Evolutionary conservation across 805 yeast genomes (phyloP).

Genomic region (Brettanomyces anomalus): DNA sequence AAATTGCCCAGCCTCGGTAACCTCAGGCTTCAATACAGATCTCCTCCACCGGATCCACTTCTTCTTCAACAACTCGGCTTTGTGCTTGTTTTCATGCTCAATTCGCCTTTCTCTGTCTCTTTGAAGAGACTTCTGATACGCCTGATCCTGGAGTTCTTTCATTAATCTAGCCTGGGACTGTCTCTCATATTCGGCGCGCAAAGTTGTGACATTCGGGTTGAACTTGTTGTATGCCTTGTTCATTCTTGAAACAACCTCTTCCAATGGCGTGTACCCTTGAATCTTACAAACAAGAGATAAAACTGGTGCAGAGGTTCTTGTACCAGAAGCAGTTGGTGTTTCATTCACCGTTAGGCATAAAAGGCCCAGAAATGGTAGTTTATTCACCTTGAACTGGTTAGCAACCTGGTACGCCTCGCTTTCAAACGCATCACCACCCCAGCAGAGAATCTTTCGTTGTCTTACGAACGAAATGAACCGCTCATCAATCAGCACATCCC

Average conservation of each 20-base stretch:
- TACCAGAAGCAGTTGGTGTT: conserved; percentile 48
- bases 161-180: conserved; percentile 47
- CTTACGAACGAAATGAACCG: conserved; percentile 38
- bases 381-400: conserved; percentile 58
- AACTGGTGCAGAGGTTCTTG: conserved; percentile 42
- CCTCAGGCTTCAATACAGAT: conserved; percentile 14
- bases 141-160: conserved; percentile 66
- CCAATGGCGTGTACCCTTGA: conserved; percentile 46
- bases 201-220: conserved; percentile 48
- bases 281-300: conserved; percentile 52
- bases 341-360: conserved; percentile 56
- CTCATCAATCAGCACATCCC: conserved; percentile 43
- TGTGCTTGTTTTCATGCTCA: conserved; percentile 19
- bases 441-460: conserved; percentile 49
- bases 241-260: conserved; percentile 31
- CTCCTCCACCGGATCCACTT: conserved; percentile 46
- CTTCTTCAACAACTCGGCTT: conserved; percentile 14
- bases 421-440: conserved; percentile 84
- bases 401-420: conserved; percentile 83
- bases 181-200: conserved; percentile 58
- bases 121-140: conserved; percentile 62
- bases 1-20: conserved; percentile 14
- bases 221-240: conserved; percentile 34
- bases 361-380: conserved; percentile 76
- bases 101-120: conserved; percentile 52